These are phyloP conservation scores for Physaria fendleri DNA, from an alignment of 345 rosid genomes.

Conservation along the genomic window DNA sequence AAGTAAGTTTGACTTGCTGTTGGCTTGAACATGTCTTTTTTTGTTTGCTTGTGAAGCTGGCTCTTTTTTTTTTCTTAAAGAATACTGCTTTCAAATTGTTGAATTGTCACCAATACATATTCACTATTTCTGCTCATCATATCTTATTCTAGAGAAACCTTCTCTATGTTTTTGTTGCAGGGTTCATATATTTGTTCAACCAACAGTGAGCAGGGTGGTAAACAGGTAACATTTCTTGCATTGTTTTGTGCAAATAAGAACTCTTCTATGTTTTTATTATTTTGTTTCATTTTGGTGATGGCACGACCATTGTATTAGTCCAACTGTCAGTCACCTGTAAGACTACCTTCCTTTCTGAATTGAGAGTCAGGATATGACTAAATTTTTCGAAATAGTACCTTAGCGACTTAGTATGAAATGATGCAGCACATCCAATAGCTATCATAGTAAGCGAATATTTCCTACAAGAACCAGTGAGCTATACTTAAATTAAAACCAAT, in stretches of 20 bases:
- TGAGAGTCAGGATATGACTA: not conserved
- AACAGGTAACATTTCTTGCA: conserved; percentile 56
- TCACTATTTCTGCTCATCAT: conserved; percentile 7
- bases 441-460: not conserved
- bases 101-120: not conserved
- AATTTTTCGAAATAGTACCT: not conserved
- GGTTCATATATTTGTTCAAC: conserved; percentile 90
- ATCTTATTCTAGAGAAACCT: conserved; percentile 11
- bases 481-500: not conserved
- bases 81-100: conserved; percentile 1
- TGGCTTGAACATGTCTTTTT: conserved; percentile 1
- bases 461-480: not conserved
- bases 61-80: not conserved
- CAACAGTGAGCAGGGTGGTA: conserved; percentile 78
- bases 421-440: not conserved
- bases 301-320: not conserved
- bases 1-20: conserved; percentile 49
- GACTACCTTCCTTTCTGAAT: conserved; percentile 1
- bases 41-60: not conserved
- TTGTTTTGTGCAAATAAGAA: not conserved
- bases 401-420: not conserved
- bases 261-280: not conserved
- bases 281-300: not conserved
- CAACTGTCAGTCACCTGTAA: not conserved
- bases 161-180: conserved; percentile 39